Conservation (phyloP, 257 asterid species). For the Ilex aquifolium region DNA sequence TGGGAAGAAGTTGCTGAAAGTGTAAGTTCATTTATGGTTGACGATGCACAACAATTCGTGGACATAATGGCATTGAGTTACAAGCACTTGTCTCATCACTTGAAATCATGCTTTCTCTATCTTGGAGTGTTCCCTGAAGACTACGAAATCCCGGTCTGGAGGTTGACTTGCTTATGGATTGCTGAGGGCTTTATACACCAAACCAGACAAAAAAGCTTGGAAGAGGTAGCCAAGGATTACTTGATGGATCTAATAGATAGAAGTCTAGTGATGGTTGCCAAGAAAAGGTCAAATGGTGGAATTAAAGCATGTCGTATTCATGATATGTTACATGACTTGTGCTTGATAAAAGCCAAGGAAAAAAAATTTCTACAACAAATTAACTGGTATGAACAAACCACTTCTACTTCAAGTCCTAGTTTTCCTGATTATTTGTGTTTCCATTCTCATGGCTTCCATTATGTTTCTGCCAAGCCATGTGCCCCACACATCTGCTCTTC, state of each 20-base stretch:
- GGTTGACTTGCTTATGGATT: slow-evolving; percentile 21
- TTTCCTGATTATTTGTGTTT: no score
- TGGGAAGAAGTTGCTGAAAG: slow-evolving; percentile 10
- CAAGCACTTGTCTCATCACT: slow-evolving; percentile 12
- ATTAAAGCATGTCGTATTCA: slow-evolving; percentile 17
- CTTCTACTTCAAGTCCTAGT: neutral
- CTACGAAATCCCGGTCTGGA: slow-evolving; percentile 8
- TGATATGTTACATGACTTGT: slow-evolving; percentile 20
- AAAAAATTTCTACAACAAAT: neutral
- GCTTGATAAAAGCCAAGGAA: slow-evolving; percentile 10
- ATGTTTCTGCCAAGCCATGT: no score
- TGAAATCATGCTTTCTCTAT: slow-evolving; percentile 22
- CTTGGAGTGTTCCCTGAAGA: slow-evolving; percentile 22
- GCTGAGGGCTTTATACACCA: slow-evolving; percentile 16
- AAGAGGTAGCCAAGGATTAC: slow-evolving; percentile 19
- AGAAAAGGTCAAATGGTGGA: slow-evolving; percentile 10
- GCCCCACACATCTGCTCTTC: no score
- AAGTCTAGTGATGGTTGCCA: slow-evolving; percentile 11
- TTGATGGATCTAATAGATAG: slow-evolving; percentile 19
- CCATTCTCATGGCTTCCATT: neutral
- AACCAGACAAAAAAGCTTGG: slow-evolving; percentile 8
- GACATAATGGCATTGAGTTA: slow-evolving; percentile 19
- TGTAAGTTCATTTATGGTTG: neutral
- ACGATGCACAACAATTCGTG: neutral
- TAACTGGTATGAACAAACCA: neutral